phyloP scores from a whole-genome alignment of 768 basidiomycete species.

The Cyclocybe aegerita region DNA sequence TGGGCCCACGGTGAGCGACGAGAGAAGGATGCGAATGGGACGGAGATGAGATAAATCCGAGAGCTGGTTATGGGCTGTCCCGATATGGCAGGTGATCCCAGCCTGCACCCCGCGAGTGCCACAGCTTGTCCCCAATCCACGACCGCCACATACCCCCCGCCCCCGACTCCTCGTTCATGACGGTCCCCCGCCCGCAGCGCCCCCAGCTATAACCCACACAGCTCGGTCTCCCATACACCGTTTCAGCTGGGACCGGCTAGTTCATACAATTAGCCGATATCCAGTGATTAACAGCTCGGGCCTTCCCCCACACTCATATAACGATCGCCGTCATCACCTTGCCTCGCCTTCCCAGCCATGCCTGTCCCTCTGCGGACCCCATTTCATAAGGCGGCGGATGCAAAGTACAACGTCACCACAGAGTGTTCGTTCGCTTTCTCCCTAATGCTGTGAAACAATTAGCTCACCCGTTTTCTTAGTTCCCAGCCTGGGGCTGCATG shows the following conservation, averaged over 20 bases:
- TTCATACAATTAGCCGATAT: not conserved
- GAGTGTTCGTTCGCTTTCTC: conserved; percentile 40
- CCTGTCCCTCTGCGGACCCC: conserved; percentile 49
- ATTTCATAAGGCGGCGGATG: conserved; percentile 44
- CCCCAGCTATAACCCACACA: not conserved
- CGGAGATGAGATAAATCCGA: conserved; percentile 34
- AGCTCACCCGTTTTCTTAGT: conserved; percentile 39
- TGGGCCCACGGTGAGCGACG: not conserved
- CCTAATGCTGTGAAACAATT: not conserved
- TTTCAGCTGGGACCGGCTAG: not conserved
- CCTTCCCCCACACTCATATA: not conserved
- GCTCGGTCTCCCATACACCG: not conserved
- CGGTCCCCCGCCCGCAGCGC: too few species aligned
- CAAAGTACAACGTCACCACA: conserved; percentile 58
- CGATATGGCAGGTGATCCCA: conserved; percentile 19
- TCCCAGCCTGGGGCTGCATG: conserved; percentile 74
- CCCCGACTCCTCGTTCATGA: conserved; percentile 6
- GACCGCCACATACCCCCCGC: conserved; percentile 13
- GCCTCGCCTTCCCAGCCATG: conserved; percentile 31
- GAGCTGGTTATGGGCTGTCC: conserved; percentile 5
- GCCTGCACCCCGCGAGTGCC: conserved; percentile 18
- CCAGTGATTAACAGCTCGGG: not conserved
- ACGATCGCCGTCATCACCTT: conserved; percentile 6
- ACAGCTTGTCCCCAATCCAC: conserved; percentile 12
- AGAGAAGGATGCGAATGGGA: conserved; percentile 22